Base-by-base conservation (phyloP, 2,329 filamentous ascomycete genomes). In the Colletotrichum nymphaeae region DNA sequence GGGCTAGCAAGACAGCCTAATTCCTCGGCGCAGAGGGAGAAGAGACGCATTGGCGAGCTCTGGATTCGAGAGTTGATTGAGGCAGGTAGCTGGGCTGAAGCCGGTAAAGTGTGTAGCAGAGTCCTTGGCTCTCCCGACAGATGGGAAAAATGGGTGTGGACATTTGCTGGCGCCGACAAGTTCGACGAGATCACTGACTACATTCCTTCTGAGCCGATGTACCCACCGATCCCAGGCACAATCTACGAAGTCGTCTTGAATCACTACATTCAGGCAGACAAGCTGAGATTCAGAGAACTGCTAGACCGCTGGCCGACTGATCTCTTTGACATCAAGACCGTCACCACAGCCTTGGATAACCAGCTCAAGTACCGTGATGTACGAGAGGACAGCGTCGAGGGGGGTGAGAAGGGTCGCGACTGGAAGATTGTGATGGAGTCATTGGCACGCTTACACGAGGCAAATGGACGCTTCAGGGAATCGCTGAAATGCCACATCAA, bases 111-210 rank as follows among this genome's bases (percentile, higher is more conserved):
- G 4, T 96, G 95, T 72, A 94, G 93, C 16, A 95, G 93, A 78
- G 95, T 98, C 0, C 86, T 99, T 1, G 91, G 91, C 56, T 94
- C 93, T 1, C 91, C 95, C 1, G 88, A 93, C 60, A 88, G 93
- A 77, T 99, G 97, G 97, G 95, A 98, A 83, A 94, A 97, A 78
- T 98, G 96, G 95, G 93, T 97, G 5, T 97, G 94, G 91, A 93
- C 91, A 0, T 99, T 99, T 83, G 94, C 95, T 8, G 93, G 95
- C 53, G 93, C 94, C 2, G 90, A 94, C 75, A 95, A 92, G 79
- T 95, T 97, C 77, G 94, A 98, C 80, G 95, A 98, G 77, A 98
- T 99, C 74, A 93, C 94, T 5, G 89, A 93, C 46, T 92, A 93
- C 78, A 94, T 99, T 35, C 97, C 97, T 0, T 91, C 90, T 1